Evolutionary conservation across 345 rosid species (phyloP), one percentile per base, ranked within the genome.

Genomic region (Noccaea caerulescens): DNA sequence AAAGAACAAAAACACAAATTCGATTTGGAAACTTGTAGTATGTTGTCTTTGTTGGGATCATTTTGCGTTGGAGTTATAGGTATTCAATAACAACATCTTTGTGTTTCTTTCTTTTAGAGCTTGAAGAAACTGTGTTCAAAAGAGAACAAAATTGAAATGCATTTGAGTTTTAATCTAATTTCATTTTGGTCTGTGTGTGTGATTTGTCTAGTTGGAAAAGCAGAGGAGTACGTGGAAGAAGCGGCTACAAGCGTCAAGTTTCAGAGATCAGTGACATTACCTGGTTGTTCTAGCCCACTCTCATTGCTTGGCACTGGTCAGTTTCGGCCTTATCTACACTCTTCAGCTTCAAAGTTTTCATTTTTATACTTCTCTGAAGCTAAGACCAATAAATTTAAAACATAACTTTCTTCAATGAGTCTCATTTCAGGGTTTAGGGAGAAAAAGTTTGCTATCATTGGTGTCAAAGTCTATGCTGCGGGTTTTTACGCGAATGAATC

Each of bases 381-480:
- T 27, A 27, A 27, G 30, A 27, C 30, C 30, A 27, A 27, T 27
- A 27, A 27, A 2, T 27, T 25, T 25, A 25, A 25, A 25, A 25
- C 27, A 25, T 2, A 11, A 4, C 62, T 38, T 42, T 12, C 9
- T 23, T 54, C 8, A 4, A 33, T 49, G 30, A 16, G 9, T 12
- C 13, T 51, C 6, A 41, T 49, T 63, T 63, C 92, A 88, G 97
- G 98, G 59, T 86, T 82, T 78, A 84, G 94, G 79, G 97, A 91
- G 86, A 93, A 88, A 73, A 86, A 80, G 58, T 85, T 91, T 81
- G 98, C 94, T 12, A 80, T 91, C 62, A 84, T 93, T 7, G 90
- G 94, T 34, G 90, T 88, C 10, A 89, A 91, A 83, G 97, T 91
- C 73, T 86, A 93, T 59, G 96, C 94, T 58, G 97, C 92, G 1